Conservation (phyloP, 2,329 filamentous ascomycete species). For the Trichoderma asperellum region DNA sequence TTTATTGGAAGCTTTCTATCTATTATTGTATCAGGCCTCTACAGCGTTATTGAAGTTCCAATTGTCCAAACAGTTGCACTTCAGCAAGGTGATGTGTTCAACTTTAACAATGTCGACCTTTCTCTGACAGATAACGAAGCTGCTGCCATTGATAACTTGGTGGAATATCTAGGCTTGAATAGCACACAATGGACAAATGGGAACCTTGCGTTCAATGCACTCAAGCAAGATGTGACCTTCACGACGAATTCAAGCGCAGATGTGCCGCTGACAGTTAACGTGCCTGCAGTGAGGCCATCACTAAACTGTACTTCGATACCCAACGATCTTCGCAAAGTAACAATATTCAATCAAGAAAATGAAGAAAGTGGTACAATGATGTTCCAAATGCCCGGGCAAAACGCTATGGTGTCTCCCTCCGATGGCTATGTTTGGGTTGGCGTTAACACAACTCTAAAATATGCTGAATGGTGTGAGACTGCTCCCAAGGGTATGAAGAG, state of each 20-base stretch:
- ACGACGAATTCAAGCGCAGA: slow-evolving; percentile 5
- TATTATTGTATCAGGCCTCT: slow-evolving; percentile 21
- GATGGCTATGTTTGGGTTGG: slow-evolving; percentile 13
- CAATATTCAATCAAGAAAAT: neutral
- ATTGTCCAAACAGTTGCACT: neutral
- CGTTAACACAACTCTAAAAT: slow-evolving; percentile 9
- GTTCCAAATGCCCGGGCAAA: slow-evolving; percentile 9
- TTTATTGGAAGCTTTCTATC: slow-evolving; percentile 14
- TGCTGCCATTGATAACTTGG: slow-evolving; percentile 12
- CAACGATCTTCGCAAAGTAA: slow-evolving; percentile 6
- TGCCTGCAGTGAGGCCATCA: slow-evolving; percentile 8
- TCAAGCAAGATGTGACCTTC: neutral
- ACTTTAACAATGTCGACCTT: neutral
- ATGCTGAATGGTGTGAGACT: slow-evolving; percentile 17
- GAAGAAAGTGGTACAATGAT: neutral
- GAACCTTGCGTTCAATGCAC: slow-evolving; percentile 1
- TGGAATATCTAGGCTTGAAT: slow-evolving; percentile 19
- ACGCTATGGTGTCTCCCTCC: neutral
- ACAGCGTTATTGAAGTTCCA: neutral
- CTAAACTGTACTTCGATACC: slow-evolving; percentile 20
- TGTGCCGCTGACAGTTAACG: neutral
- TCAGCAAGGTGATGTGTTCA: slow-evolving; percentile 9
- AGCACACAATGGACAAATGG: slow-evolving; percentile 14
- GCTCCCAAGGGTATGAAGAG: neutral
- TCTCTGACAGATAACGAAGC: slow-evolving; percentile 4